phyloP scores from a whole-genome alignment of 306 rosid species.

The Crataegus laevigata region DNA sequence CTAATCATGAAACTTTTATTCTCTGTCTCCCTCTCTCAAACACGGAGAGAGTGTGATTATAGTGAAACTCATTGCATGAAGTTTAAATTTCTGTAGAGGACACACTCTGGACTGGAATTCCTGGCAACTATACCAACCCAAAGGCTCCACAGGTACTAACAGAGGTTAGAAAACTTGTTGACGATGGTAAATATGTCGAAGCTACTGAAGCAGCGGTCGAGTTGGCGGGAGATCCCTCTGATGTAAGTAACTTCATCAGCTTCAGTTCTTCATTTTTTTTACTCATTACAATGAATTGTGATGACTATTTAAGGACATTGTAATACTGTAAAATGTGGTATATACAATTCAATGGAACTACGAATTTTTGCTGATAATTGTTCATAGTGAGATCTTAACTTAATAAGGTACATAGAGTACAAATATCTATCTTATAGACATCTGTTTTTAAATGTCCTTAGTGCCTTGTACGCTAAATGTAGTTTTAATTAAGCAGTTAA shows the following conservation, averaged over 20 bases:
- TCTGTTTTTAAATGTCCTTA: not conserved
- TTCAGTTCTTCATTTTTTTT: not conserved
- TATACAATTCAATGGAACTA: not conserved
- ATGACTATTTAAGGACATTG: not conserved
- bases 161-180: conserved; percentile 75
- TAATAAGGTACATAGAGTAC: not conserved
- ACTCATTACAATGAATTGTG: not conserved
- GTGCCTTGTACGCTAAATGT: not conserved
- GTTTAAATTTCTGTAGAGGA: conserved; percentile 43
- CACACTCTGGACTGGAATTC: conserved; percentile 89
- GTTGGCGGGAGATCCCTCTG: conserved; percentile 59
- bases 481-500: not conserved
- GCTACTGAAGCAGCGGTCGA: conserved; percentile 74
- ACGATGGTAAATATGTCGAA: conserved; percentile 51
- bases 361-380: not conserved
- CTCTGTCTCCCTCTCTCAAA: not conserved
- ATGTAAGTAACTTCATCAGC: conserved; percentile 37
- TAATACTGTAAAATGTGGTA: not conserved
- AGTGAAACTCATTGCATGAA: not conserved
- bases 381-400: not conserved
- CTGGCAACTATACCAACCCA: conserved; percentile 64
- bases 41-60: not conserved
- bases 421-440: not conserved
- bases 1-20: not conserved
- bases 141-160: conserved; percentile 59